Evolutionary conservation across 2,329 filamentous ascomycete species (phyloP).

Genomic region (Lecanicillium sp.): DNA sequence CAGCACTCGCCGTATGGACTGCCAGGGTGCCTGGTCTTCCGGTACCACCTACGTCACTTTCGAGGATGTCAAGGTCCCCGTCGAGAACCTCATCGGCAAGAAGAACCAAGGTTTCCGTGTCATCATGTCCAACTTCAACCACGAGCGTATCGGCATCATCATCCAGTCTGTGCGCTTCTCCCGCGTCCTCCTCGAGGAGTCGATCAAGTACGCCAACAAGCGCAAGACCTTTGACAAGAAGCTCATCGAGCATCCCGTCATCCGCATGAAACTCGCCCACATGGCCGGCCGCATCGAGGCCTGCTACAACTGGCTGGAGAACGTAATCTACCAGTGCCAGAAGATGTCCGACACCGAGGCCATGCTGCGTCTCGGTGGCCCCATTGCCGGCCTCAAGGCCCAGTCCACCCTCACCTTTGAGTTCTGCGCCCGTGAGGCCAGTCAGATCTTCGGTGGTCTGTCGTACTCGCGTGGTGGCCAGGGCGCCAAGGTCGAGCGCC

Average conservation of each 20-base stretch:
- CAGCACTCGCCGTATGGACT: constrained; percentile 92
- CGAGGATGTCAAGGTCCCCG: constrained; percentile 97
- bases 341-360: constrained; percentile 92
- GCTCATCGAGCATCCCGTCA: constrained; percentile 93
- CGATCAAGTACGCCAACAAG: constrained; percentile 95
- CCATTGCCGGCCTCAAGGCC: constrained; percentile 90
- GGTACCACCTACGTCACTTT: constrained; percentile 98
- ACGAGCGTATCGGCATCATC: constrained; percentile 97
- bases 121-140: constrained; percentile 99
- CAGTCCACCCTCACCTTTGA: constrained; percentile 93
- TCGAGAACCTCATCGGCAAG: constrained; percentile 98
- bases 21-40: constrained; percentile 92
- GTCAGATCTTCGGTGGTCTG: constrained; percentile 93
- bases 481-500: constrained; percentile 87
- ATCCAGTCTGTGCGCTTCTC: constrained; percentile 95
- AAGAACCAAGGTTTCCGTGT: constrained; percentile 98
- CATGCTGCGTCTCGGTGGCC: constrained; percentile 90
- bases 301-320: constrained; percentile 95
- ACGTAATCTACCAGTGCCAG: constrained; percentile 85
- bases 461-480: constrained; percentile 91
- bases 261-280: constrained; percentile 93
- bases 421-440: constrained; percentile 93
- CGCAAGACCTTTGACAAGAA: constrained; percentile 94
- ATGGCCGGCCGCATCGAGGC: constrained; percentile 98
- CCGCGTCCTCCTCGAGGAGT: constrained; percentile 95